Percentiles rank a stretch among this genome's conserved stretches.
Evolutionary conservation across 768 basidiomycete species (phyloP).

Genomic region (Pleurotus cornucopiae): DNA sequence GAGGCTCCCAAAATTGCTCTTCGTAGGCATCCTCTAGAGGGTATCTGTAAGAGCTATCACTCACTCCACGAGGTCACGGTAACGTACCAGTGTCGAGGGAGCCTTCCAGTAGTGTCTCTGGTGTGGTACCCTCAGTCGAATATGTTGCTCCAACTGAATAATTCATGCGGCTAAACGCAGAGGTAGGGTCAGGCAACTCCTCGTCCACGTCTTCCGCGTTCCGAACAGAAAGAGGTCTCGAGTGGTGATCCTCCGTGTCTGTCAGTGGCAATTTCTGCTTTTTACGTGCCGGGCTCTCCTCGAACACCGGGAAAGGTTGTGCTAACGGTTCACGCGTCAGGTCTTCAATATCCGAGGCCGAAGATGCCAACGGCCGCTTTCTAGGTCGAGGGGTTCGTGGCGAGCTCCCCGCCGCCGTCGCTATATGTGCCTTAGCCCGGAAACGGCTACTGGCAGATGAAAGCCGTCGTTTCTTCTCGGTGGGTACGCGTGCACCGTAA

Average conservation of each 20-base stretch:
- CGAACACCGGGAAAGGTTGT: background rate
- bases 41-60: constrained; percentile 12
- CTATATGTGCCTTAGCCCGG: background rate
- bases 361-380: background rate
- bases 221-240: constrained; percentile 44
- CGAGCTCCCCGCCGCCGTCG: background rate
- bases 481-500: background rate
- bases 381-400: background rate
- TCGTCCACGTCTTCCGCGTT: constrained; percentile 38
- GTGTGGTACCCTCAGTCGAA: too few species aligned
- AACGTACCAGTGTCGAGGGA: too few species aligned
- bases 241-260: constrained; percentile 40
- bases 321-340: background rate
- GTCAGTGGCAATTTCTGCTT: constrained; percentile 32
- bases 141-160: background rate
- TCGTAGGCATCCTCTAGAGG: constrained; percentile 7
- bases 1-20: constrained; percentile 29
- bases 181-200: constrained; percentile 40
- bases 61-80: too few species aligned
- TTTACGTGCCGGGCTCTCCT: constrained; percentile 21
- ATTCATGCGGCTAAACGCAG: constrained; percentile 16
- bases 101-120: too few species aligned
- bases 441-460: too few species aligned
- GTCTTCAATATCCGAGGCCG: background rate
- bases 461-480: background rate